These are phyloP conservation scores for Ophiostoma quercus DNA, from an alignment of 2,329 filamentous ascomycete genomes.

Conservation along the genomic window DNA sequence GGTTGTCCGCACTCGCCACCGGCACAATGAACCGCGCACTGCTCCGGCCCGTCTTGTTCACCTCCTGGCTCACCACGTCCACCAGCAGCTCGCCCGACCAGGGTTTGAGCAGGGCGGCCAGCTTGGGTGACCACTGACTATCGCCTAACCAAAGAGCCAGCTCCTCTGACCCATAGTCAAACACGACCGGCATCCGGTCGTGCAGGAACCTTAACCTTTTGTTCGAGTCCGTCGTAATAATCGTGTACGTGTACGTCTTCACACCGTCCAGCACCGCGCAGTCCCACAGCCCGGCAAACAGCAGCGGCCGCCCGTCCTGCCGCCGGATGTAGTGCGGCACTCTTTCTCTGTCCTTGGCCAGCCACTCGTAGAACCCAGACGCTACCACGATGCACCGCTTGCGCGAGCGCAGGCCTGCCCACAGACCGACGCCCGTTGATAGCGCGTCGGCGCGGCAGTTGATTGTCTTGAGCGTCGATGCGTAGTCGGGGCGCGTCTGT, in stretches of 20 bases:
- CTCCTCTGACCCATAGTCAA: conserved; percentile 68
- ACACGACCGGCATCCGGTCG: conserved; percentile 89
- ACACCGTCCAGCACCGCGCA: conserved; percentile 46
- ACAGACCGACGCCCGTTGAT: conserved; percentile 71
- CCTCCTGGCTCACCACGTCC: conserved; percentile 79
- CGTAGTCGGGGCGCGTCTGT: conserved; percentile 73
- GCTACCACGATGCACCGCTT: conserved; percentile 85
- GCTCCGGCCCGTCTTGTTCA: conserved; percentile 91
- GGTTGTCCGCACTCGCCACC: conserved; percentile 78
- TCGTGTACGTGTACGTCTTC: conserved; percentile 73
- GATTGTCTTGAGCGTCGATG: conserved; percentile 77
- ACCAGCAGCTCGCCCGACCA: conserved; percentile 38
- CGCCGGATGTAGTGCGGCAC: conserved; percentile 79
- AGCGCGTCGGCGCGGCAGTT: conserved; percentile 92
- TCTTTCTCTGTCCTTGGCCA: conserved; percentile 69
- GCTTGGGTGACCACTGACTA: conserved; percentile 67
- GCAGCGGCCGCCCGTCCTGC: conserved; percentile 78
- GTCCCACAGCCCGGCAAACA: conserved; percentile 88
- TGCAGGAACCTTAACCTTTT: conserved; percentile 79
- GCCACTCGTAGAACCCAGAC: conserved; percentile 95
- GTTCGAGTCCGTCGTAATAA: conserved; percentile 89
- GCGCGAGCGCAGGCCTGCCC: conserved; percentile 81
- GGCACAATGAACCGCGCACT: conserved; percentile 79
- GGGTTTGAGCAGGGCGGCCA: conserved; percentile 75
- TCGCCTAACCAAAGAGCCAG: conserved; percentile 73